These are phyloP conservation scores for Lipomyces yamadae DNA, from an alignment of 805 yeast species.

Conservation along the genomic window DNA sequence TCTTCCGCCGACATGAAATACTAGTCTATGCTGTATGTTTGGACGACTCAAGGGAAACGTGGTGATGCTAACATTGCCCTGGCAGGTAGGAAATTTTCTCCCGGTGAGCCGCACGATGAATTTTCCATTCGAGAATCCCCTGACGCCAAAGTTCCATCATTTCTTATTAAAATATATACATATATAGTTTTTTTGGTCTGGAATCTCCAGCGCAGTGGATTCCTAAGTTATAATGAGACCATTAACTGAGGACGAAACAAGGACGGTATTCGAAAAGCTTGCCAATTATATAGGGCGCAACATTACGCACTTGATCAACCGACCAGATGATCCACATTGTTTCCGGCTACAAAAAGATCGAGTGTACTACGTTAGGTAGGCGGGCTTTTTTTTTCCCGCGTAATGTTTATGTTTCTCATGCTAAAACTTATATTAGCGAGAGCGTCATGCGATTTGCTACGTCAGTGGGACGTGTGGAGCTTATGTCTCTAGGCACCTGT, in stretches of 20 bases:
- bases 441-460: conserved; percentile 71
- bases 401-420: not conserved
- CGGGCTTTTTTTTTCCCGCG: not conserved
- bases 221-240: conserved; percentile 71
- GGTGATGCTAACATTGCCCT: not conserved
- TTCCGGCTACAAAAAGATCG: conserved; percentile 95
- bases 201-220: not conserved
- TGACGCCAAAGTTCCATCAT: too few species aligned
- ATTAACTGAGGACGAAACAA: conserved; percentile 95
- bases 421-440: conserved; percentile 21
- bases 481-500: conserved; percentile 93
- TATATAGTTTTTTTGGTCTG: not conserved
- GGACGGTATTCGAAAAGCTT: conserved; percentile 91
- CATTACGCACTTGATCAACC: conserved; percentile 83
- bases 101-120: conserved; percentile 1
- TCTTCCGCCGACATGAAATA: not conserved
- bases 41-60: not conserved
- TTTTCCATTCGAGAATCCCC: too few species aligned
- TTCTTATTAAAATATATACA: not conserved
- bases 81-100: not conserved
- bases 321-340: conserved; percentile 83
- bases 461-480: conserved; percentile 81
- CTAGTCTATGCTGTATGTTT: not conserved
- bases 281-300: conserved; percentile 98
- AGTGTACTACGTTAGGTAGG: conserved; percentile 77